Base-by-base conservation (phyloP, 306 rosid genomes). In the Malus asiatica region DNA sequence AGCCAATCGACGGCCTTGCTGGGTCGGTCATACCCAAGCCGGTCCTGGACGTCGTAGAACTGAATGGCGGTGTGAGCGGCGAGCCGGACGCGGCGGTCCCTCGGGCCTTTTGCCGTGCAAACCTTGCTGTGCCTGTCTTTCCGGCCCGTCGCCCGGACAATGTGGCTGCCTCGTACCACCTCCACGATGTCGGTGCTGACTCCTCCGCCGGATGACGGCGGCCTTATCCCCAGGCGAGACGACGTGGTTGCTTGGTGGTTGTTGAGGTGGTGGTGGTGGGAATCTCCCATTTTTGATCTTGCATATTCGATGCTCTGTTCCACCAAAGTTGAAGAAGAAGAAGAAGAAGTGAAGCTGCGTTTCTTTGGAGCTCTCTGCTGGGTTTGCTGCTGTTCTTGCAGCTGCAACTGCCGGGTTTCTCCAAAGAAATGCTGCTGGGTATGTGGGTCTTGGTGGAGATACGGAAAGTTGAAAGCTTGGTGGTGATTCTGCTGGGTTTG, bases 1-100 rank as follows among this genome's bases (percentile, higher is more conserved):
- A 93, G 98, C 98, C 98, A 93, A 68, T 93, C 98, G 60, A 93
- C 93, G 68, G 97, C 98, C 65, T 93, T 93, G 70, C 96, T 93
- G 79, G 98, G 98, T 1, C 98, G 87, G 86, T 93, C 98, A 82
- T 85, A 93, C 82, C 98, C 98, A 11, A 93, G 76, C 0, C 98
- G 90, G 84, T 93, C 97, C 68, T 93, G 98, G 1, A 93, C 96
- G 68, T 93, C 98, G 85, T 93, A 93, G 86, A 93, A 93, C 62
- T 93, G 90, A 19, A 93, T 91, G n/a, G 98, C 98, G 25, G 98
- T 93, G 72, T 78, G 89, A 23, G 97, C 98, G 2, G 98, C 86
- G 40, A 93, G 96, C 6, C 98, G 88, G 33, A 93, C 98, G 1
- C 98, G 90, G 8, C 98, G 89, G 86, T 93, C 98, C 53, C 98